A percentile compares a stretch with the other conserved stretches of the same genome.
These are phyloP conservation scores for Kwoniella shandongensis DNA, from an alignment of 768 basidiomycete species.

Conservation along the genomic window DNA sequence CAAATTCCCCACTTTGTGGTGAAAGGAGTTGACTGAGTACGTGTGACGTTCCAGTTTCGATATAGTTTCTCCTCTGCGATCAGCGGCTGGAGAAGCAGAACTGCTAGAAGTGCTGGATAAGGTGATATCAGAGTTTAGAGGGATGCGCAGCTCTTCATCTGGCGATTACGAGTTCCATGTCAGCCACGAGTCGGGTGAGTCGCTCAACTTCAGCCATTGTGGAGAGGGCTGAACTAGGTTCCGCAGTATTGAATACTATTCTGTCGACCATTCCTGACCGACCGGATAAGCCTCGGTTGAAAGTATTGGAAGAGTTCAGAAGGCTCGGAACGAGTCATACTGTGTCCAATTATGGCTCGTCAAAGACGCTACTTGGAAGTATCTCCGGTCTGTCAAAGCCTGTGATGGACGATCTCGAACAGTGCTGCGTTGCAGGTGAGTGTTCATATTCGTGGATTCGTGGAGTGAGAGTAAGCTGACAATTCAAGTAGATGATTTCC, in stretches of 20 bases:
- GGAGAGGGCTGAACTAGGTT: neutral
- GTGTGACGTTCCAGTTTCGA: constrained; percentile 40
- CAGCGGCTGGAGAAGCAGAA: constrained; percentile 47
- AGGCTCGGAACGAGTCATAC: constrained; percentile 12
- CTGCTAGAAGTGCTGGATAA: constrained; percentile 49
- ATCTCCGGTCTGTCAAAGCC: constrained; percentile 33
- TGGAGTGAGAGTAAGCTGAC: neutral
- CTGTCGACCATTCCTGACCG: constrained; percentile 30
- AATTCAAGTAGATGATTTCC: constrained; percentile 29
- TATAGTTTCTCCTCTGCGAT: constrained; percentile 47
- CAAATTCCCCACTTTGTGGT: no score
- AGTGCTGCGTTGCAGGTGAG: constrained; percentile 45
- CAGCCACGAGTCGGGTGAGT: constrained; percentile 41
- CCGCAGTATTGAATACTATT: constrained; percentile 32
- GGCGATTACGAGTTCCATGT: constrained; percentile 50
- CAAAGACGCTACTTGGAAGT: constrained; percentile 11
- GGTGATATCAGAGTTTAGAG: constrained; percentile 49
- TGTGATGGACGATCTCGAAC: constrained; percentile 46
- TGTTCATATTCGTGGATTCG: neutral
- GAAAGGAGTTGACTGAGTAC: no score
- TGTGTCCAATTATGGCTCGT: constrained; percentile 2
- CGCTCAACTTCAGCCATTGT: neutral
- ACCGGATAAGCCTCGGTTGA: constrained; percentile 20
- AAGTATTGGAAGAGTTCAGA: constrained; percentile 34
- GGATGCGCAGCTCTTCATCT: constrained; percentile 27